These are phyloP conservation scores for Petasospora fabianii DNA, from an alignment of 1,139 yeast species.

Conservation along the genomic window DNA sequence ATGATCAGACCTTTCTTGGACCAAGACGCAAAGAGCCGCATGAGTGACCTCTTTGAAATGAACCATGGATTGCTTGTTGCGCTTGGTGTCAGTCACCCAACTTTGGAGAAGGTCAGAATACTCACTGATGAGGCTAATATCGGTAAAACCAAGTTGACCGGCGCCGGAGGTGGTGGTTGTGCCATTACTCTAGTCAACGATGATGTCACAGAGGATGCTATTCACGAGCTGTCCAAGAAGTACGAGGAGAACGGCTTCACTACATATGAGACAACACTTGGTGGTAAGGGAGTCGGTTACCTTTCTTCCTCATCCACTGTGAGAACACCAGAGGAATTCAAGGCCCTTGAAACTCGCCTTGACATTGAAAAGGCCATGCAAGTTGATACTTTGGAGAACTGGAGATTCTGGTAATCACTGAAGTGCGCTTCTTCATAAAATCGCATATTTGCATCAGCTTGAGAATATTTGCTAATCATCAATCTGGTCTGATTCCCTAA, in stretches of 20 bases:
- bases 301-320: constrained; percentile 25
- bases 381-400: constrained; percentile 38
- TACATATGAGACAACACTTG: constrained; percentile 78
- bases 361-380: constrained; percentile 49
- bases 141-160: constrained; percentile 92
- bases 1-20: constrained; percentile 53
- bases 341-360: constrained; percentile 36
- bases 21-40: constrained; percentile 38
- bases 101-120: constrained; percentile 67
- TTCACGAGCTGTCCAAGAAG: constrained; percentile 31
- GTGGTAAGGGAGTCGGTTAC: constrained; percentile 84
- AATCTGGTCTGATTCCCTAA: no score
- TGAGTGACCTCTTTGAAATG: constrained; percentile 68
- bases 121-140: constrained; percentile 56
- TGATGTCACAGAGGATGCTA: constrained; percentile 37
- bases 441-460: not conserved
- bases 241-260: constrained; percentile 55
- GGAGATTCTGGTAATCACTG: constrained; percentile 58
- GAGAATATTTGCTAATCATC: no score
- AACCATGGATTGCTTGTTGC: constrained; percentile 88
- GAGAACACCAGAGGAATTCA: constrained; percentile 38
- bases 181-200: constrained; percentile 79
- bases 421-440: no score
- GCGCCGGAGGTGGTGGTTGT: constrained; percentile 99
- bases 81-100: constrained; percentile 90